These are phyloP conservation scores for Dillenia turbinata DNA, from an alignment of 164 flowering plant species.

Conservation along the genomic window DNA sequence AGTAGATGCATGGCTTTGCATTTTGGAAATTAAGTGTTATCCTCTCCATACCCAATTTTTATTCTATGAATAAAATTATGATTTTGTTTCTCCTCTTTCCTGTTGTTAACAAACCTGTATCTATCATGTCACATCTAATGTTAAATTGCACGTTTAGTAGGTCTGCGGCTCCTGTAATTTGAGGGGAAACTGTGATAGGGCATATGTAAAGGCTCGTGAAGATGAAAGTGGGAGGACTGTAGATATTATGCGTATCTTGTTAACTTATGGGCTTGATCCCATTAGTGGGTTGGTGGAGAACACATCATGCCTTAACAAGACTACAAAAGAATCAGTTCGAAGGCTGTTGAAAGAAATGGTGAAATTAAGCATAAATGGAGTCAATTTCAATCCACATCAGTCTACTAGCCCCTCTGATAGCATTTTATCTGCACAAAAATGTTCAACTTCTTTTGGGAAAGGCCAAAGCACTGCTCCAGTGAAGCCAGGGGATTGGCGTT, in stretches of 20 bases:
- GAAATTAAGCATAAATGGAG: conserved; percentile 29
- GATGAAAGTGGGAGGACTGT: conserved; percentile 74
- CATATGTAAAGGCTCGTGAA: conserved; percentile 64
- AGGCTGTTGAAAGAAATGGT: conserved; percentile 59
- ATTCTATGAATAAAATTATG: background rate
- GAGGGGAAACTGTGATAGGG: conserved; percentile 83
- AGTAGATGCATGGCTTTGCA: too few species aligned
- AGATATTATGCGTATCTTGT: conserved; percentile 77
- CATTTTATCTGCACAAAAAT: conserved; percentile 6
- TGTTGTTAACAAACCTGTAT: background rate
- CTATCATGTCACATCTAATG: background rate
- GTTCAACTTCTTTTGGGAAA: conserved; percentile 18
- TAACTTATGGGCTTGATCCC: conserved; percentile 70
- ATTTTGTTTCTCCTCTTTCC: too few species aligned
- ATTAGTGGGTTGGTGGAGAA: conserved; percentile 48
- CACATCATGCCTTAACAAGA: conserved; percentile 35
- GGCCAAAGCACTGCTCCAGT: conserved; percentile 31
- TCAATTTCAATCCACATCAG: conserved; percentile 17
- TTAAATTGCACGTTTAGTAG: conserved; percentile 28
- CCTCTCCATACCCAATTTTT: background rate
- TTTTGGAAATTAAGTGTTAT: too few species aligned
- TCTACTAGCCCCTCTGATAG: conserved; percentile 7
- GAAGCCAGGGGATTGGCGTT: conserved; percentile 80
- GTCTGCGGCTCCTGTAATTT: conserved; percentile 80
- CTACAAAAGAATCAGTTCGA: conserved; percentile 57